Conservation (phyloP, 345 rosid species). For the Boechera retrofracta region DNA sequence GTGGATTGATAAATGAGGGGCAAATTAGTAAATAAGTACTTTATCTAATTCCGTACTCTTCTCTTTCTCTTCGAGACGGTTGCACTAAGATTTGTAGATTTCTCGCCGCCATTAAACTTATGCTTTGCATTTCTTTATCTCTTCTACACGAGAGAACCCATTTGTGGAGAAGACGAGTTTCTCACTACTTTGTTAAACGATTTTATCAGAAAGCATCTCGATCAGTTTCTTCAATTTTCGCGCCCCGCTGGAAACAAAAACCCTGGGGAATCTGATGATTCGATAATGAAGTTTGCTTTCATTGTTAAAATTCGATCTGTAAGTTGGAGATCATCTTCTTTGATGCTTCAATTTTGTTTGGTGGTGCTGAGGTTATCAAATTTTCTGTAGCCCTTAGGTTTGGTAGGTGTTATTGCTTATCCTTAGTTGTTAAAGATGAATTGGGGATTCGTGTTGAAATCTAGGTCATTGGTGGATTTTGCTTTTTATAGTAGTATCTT, state of each 20-base stretch:
- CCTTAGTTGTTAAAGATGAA: not conserved
- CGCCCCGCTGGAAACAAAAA: not conserved
- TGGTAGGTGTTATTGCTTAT: not conserved
- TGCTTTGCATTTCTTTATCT: conserved; percentile 6
- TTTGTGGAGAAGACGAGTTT: not conserved
- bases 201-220: conserved; percentile 7
- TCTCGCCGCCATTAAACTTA: conserved; percentile 40
- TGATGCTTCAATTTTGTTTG: conserved; percentile 12
- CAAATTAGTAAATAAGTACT: not conserved
- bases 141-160: not conserved
- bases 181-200: not conserved
- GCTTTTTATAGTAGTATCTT: not conserved
- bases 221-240: not conserved
- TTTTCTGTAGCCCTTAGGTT: not conserved
- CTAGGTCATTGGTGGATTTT: not conserved
- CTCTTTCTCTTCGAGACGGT: not conserved
- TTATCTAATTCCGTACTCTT: not conserved
- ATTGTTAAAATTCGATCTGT: conserved; percentile 47
- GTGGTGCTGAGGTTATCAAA: not conserved
- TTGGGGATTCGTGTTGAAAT: conserved; percentile 1
- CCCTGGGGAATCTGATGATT: conserved; percentile 19
- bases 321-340: conserved; percentile 26
- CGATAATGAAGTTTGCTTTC: conserved; percentile 51
- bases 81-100: conserved; percentile 17
- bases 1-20: conserved; percentile 4